A percentile compares a stretch with the other conserved stretches of the same genome.
These are phyloP conservation scores for Rhizopus microsporus DNA, from an alignment of 371 early-diverging fungal species.

Conservation along the genomic window DNA sequence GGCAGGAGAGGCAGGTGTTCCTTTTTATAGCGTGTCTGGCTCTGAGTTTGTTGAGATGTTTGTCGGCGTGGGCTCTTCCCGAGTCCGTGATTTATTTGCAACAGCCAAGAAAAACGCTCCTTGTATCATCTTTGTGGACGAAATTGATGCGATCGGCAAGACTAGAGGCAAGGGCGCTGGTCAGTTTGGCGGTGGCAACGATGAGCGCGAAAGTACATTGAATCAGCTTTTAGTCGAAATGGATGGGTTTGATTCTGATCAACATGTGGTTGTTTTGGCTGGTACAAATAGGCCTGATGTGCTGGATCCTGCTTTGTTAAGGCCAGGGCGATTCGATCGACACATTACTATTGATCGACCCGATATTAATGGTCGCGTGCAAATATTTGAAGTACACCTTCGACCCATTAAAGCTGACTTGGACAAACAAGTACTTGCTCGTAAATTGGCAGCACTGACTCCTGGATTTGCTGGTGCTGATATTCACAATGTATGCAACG, in stretches of 20 bases:
- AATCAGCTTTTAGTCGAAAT: conserved; percentile 99
- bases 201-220: conserved; percentile 97
- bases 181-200: conserved; percentile 82
- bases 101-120: conserved; percentile 97
- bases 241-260: conserved; percentile 95
- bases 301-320: conserved; percentile 88
- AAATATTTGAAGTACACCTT: conserved; percentile 95
- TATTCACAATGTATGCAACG: conserved; percentile 98
- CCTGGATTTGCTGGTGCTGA: conserved; percentile 98
- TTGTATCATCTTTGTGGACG: conserved; percentile 99
- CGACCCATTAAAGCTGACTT: conserved; percentile 89
- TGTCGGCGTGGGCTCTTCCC: conserved; percentile 99
- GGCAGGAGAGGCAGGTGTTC: conserved; percentile 98
- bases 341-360: conserved; percentile 97
- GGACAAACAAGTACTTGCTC: conserved; percentile 70
- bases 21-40: conserved; percentile 97
- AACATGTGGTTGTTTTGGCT: conserved; percentile 94
- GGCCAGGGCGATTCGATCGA: conserved; percentile 99
- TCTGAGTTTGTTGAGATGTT: conserved; percentile 99
- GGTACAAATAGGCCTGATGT: conserved; percentile 96
- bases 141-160: conserved; percentile 99
- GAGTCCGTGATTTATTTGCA: conserved; percentile 97
- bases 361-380: conserved; percentile 92
- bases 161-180: conserved; percentile 92
- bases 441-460: conserved; percentile 89